These are phyloP conservation scores for Globisporangium abappressorium DNA, from an alignment of 352 stramenopile species.

Conservation along the genomic window DNA sequence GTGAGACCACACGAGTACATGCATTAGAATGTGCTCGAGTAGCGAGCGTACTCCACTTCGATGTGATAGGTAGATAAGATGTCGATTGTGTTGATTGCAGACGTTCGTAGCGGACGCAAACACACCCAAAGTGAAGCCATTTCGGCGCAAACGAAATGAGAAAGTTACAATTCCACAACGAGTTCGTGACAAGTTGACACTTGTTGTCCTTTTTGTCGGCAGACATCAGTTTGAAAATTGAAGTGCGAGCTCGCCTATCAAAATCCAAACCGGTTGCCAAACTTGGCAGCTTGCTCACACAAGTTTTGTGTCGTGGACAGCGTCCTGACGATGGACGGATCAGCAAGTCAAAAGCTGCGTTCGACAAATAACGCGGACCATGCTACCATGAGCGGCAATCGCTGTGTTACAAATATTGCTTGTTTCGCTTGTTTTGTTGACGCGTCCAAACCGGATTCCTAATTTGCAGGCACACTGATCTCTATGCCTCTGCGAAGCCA, in stretches of 20 bases:
- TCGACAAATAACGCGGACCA: too few relatives aligned
- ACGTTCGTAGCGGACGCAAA: not conserved
- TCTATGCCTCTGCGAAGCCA: too few relatives aligned
- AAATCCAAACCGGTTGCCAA: not conserved
- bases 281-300: not conserved
- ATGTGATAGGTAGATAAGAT: not conserved
- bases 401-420: too few relatives aligned
- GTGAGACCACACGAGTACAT: not conserved
- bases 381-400: too few relatives aligned
- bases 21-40: not conserved
- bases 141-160: slow-evolving; percentile 2
- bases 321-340: too few relatives aligned
- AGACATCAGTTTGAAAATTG: not conserved
- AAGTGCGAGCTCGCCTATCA: not conserved
- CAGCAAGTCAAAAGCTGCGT: too few relatives aligned
- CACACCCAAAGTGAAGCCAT: slow-evolving; percentile 4
- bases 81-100: not conserved
- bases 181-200: slow-evolving; percentile 3
- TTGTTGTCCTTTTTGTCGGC: not conserved
- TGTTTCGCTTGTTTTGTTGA: too few relatives aligned
- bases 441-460: too few relatives aligned
- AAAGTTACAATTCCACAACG: not conserved
- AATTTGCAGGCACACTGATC: too few relatives aligned
- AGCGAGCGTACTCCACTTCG: not conserved
- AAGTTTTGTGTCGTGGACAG: too few relatives aligned